phyloP scores from a whole-genome alignment of 2,329 filamentous ascomycete species.

The Septoria petroselini region DNA sequence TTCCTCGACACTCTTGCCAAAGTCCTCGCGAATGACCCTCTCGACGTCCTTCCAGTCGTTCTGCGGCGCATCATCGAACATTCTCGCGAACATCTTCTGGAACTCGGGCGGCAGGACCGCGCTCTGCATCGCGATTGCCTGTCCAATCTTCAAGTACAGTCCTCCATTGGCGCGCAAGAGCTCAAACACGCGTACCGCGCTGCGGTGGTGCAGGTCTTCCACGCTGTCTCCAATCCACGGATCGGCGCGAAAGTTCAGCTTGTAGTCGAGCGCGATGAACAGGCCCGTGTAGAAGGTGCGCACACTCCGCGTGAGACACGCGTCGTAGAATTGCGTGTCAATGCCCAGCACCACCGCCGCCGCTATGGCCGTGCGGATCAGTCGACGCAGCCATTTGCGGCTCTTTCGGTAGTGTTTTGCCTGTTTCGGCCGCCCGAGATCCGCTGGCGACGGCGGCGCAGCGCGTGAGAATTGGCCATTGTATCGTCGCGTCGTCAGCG shows the following conservation, averaged over 20 bases:
- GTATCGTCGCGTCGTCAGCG: slow-evolving; percentile 18
- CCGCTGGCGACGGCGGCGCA: slow-evolving; percentile 70
- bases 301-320: slow-evolving; percentile 71
- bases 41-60: slow-evolving; percentile 84
- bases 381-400: slow-evolving; percentile 72
- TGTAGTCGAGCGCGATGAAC: slow-evolving; percentile 86
- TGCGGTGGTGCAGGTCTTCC: slow-evolving; percentile 74
- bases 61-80: slow-evolving; percentile 98
- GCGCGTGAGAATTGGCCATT: slow-evolving; percentile 44
- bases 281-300: slow-evolving; percentile 79
- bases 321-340: slow-evolving; percentile 74
- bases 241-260: slow-evolving; percentile 85
- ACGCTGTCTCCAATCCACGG: slow-evolving; percentile 72
- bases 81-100: slow-evolving; percentile 89
- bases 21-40: slow-evolving; percentile 81
- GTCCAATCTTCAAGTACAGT: slow-evolving; percentile 93
- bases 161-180: slow-evolving; percentile 84
- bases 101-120: slow-evolving; percentile 91
- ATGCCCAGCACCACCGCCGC: slow-evolving; percentile 63
- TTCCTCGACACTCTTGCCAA: slow-evolving; percentile 80
- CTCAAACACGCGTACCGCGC: slow-evolving; percentile 77
- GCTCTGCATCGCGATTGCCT: slow-evolving; percentile 97
- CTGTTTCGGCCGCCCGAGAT: slow-evolving; percentile 67
- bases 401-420: slow-evolving; percentile 69
- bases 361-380: slow-evolving; percentile 60